A percentile compares a stretch with the other conserved stretches of the same genome.
phyloP scores from a whole-genome alignment of 2,329 filamentous ascomycete species.

The Colletotrichum sp. region DNA sequence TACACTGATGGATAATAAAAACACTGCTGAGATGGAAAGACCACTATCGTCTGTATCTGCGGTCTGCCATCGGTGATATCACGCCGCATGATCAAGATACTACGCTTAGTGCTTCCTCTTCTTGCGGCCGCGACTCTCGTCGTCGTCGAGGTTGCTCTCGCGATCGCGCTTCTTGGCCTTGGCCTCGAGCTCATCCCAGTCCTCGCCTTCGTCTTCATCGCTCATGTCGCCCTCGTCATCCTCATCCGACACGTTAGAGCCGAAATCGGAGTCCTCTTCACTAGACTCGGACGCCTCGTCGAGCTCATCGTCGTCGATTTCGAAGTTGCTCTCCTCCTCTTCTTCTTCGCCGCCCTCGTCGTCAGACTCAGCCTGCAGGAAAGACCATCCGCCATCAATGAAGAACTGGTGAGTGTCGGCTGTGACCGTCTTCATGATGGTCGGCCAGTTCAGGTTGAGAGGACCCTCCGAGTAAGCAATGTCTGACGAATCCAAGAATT shows the following conservation, averaged over 20 bases:
- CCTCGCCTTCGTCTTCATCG: slow-evolving; percentile 81
- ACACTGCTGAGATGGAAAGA: not conserved
- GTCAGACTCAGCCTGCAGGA: slow-evolving; percentile 87
- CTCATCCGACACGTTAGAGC: slow-evolving; percentile 84
- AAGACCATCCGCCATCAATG: slow-evolving; percentile 92
- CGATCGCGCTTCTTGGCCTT: slow-evolving; percentile 88
- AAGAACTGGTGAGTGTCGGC: slow-evolving; percentile 96
- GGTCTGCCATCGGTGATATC: not conserved
- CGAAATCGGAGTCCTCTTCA: slow-evolving; percentile 90
- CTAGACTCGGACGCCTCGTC: slow-evolving; percentile 79
- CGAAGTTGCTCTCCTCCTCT: slow-evolving; percentile 90
- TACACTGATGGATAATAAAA: slow-evolving; percentile 9
- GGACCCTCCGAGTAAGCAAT: slow-evolving; percentile 94
- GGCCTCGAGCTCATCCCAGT: slow-evolving; percentile 93
- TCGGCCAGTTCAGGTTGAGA: slow-evolving; percentile 97
- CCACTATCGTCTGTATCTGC: not conserved
- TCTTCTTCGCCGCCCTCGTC: slow-evolving; percentile 79
- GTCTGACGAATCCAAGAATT: slow-evolving; percentile 95
- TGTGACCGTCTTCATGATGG: slow-evolving; percentile 99
- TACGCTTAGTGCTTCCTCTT: slow-evolving; percentile 61
- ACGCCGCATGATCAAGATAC: not conserved
- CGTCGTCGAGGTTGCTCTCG: slow-evolving; percentile 72
- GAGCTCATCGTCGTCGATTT: slow-evolving; percentile 85
- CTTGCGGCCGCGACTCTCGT: slow-evolving; percentile 76
- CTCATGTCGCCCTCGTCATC: slow-evolving; percentile 78